Base-by-base conservation (phyloP, 192 early-diverging fungal genomes). In the Kappamyces sp. region DNA sequence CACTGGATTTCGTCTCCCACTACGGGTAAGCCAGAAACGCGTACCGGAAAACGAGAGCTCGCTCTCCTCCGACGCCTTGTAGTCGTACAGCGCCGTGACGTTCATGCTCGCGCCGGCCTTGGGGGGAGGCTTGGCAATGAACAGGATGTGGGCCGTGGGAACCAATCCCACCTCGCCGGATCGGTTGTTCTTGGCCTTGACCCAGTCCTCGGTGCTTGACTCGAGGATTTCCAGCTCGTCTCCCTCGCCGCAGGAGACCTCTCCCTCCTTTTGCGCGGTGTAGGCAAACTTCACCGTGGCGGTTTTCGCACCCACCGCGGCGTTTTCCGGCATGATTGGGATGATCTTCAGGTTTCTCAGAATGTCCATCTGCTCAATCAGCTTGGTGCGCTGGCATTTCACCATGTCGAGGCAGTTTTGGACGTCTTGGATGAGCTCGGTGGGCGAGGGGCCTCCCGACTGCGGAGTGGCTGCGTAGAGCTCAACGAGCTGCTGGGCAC, bases 1-100 rank as follows among this genome's bases (percentile, higher is more conserved):
- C 65, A 54, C 9, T 74, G 61, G 38, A 74, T 74, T 8, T 47
- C 48, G 46, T 74, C 72, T 8, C 72, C 72, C 15, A 67, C 72
- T 66, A 46, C 39, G 9, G 6, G 15, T 14, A 14, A 14, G 12
- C 5, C 48, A 49, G 5, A 34, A 14, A 12, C 45, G 12, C 33
- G 46, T 34, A 59, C 58, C 45, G 2, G 47, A 64, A 42, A 74
- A 74, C n/a, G 67, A 58, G 5, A 74, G 49, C 51, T 74, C 72
- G 2, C 41, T 49, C 37, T 63, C 65, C 40, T 74, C 72, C 2
- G 58, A 64, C 4, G 59, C 63, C 3, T 49, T 65, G 47, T 70
- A 74, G 46, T 74, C 72, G 50, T 45, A 11, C 38, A 53, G 14
- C 41, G 34, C 12, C 41, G 5, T 5, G 5, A 51, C 5, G 42